These are phyloP conservation scores for Annulohypoxylon truncatum DNA, from an alignment of 2,329 filamentous ascomycete species.

Conservation along the genomic window DNA sequence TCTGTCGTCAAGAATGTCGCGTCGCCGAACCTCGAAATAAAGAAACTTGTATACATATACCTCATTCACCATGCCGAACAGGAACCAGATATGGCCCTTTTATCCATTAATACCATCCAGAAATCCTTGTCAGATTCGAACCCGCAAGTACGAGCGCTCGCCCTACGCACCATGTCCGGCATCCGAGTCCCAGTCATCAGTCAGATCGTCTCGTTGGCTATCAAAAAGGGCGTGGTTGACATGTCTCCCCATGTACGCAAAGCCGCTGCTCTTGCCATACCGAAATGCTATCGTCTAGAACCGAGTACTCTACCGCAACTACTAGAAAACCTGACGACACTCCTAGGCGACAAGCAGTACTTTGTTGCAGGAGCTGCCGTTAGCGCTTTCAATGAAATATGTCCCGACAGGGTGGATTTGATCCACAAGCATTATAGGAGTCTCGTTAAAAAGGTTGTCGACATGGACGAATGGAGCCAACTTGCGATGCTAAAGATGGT, in stretches of 20 bases:
- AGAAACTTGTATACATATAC: constrained; percentile 99
- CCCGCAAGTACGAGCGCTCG: constrained; percentile 89
- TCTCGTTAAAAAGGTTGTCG: constrained; percentile 88
- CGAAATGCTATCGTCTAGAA: constrained; percentile 94
- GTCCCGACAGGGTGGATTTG: constrained; percentile 86
- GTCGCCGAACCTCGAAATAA: constrained; percentile 91
- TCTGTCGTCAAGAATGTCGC: constrained; percentile 98
- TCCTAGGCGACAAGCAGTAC: constrained; percentile 93
- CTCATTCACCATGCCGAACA: constrained; percentile 96
- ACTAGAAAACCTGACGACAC: constrained; percentile 79
- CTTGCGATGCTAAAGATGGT: constrained; percentile 84
- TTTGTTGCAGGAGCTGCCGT: constrained; percentile 97
- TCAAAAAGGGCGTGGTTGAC: constrained; percentile 92
- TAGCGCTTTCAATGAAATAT: constrained; percentile 87
- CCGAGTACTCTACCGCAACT: constrained; percentile 86
- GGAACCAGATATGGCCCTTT: constrained; percentile 91
- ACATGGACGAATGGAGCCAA: constrained; percentile 99
- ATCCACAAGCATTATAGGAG: constrained; percentile 90
- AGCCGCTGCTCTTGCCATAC: constrained; percentile 91
- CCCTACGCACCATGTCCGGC: constrained; percentile 94
- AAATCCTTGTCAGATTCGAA: constrained; percentile 95
- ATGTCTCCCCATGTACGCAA: constrained; percentile 96
- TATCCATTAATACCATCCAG: constrained; percentile 99
- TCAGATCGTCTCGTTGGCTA: constrained; percentile 94
- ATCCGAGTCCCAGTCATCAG: constrained; percentile 98